Conservation (phyloP, 768 basidiomycete species). For the Boletus rufocinnamomeus region DNA sequence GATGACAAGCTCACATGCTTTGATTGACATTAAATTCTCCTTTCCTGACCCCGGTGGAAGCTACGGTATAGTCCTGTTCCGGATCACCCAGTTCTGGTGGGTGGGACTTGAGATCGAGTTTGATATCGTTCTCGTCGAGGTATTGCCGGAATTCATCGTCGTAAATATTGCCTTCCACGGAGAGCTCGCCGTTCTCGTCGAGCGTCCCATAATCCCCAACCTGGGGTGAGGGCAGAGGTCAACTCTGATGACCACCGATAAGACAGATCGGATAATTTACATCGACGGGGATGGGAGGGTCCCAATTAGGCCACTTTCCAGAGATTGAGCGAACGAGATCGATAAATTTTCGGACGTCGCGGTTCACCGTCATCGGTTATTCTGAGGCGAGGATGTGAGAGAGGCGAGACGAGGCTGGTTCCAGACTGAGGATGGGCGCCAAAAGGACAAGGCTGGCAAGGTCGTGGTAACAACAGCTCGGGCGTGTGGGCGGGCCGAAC, state of each 20-base stretch:
- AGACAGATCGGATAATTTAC: conserved; percentile 8
- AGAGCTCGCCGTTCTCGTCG: conserved; percentile 11
- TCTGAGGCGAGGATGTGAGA: background rate
- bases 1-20: background rate
- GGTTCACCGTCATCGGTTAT: background rate
- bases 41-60: conserved; percentile 22
- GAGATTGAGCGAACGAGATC: conserved; percentile 21
- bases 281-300: conserved; percentile 32
- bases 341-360: background rate
- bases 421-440: background rate
- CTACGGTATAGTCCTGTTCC: conserved; percentile 22
- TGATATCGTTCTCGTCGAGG: conserved; percentile 1
- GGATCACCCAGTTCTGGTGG: conserved; percentile 4
- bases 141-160: conserved; percentile 7
- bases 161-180: conserved; percentile 31
- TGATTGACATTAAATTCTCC: conserved; percentile 15
- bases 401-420: background rate
- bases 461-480: background rate
- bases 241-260: background rate
- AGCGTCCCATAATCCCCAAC: conserved; percentile 35
- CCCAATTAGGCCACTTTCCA: conserved; percentile 37
- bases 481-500: background rate
- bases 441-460: background rate
- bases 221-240: conserved; percentile 8
- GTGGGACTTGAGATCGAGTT: conserved; percentile 1